Conservation (phyloP, 2,329 filamentous ascomycete species). For the Scedosporium dehoogii region DNA sequence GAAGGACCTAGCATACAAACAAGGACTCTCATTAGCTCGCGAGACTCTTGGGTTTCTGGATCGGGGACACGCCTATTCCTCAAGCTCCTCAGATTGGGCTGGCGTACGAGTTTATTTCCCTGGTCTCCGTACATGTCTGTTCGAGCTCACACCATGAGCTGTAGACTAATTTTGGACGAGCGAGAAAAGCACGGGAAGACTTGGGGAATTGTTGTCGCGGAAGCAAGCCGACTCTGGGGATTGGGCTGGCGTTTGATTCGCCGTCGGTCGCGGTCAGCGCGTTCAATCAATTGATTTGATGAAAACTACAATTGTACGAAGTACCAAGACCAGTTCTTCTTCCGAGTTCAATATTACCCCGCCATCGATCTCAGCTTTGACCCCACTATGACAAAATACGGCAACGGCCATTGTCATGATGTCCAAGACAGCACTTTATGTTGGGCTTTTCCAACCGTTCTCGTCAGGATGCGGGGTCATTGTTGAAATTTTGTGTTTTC, state of each 20-base stretch:
- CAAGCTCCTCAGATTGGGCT: no score
- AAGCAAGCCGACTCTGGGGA: background rate
- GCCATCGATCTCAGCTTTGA: background rate
- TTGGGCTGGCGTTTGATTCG: background rate
- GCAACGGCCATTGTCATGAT: no score
- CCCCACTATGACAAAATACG: no score
- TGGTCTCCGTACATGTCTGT: slow-evolving; percentile 12
- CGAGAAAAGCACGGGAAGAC: background rate
- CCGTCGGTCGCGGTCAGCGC: background rate
- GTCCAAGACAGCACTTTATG: no score
- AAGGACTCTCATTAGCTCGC: no score
- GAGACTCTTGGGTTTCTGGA: no score
- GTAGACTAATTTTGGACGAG: background rate
- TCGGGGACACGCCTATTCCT: no score
- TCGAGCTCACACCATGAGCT: background rate
- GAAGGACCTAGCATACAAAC: slow-evolving; percentile 57
- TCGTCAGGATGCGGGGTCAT: no score
- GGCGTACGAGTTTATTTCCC: slow-evolving; percentile 10
- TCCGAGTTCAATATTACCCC: no score
- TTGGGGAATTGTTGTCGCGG: background rate
- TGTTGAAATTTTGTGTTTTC: no score
- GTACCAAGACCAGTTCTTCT: background rate
- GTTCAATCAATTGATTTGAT: background rate
- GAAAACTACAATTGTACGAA: background rate
- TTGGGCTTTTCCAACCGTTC: no score